A percentile compares a stretch with the other conserved stretches of the same genome.
Evolutionary conservation across 2,329 filamentous ascomycete genomes (phyloP).

Genomic region (Neocatenulostroma microsporum): DNA sequence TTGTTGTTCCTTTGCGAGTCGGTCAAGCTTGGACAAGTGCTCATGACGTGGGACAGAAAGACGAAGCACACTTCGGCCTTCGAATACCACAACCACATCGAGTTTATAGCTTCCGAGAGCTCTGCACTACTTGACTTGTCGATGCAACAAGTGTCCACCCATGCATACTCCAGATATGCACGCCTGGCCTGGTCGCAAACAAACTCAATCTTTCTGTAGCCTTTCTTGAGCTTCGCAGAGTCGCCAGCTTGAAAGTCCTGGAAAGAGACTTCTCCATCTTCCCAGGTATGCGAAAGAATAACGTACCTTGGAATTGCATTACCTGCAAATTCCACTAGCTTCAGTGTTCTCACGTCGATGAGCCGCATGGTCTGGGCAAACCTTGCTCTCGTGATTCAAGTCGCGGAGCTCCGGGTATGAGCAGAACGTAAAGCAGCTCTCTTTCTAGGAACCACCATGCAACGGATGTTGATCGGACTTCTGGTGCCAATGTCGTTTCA

Average conservation of each 20-base stretch:
- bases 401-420: no score
- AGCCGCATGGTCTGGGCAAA: no score
- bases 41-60: no score
- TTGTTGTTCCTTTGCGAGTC: slow-evolving; percentile 7
- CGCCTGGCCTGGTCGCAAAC: slow-evolving; percentile 6
- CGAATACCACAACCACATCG: slow-evolving; percentile 20
- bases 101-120: slow-evolving; percentile 15
- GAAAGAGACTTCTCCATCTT: slow-evolving; percentile 9
- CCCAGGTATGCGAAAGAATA: slow-evolving; percentile 14
- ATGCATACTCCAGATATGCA: slow-evolving; percentile 13
- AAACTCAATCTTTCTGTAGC: slow-evolving; percentile 6
- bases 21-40: no score
- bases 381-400: no score
- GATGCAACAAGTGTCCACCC: slow-evolving; percentile 19
- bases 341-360: no score
- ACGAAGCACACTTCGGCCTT: slow-evolving; percentile 13
- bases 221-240: not conserved
- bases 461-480: no score
- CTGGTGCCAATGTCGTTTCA: no score
- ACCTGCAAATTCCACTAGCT: no score
- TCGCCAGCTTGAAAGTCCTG: slow-evolving; percentile 7
- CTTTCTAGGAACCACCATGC: no score
- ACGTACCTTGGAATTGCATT: slow-evolving; percentile 9
- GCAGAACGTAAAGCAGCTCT: no score
- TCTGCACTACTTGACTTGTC: slow-evolving; percentile 17